These are phyloP conservation scores for Gossypium laxum DNA, from an alignment of 441 rosid genomes.

Conservation along the genomic window DNA sequence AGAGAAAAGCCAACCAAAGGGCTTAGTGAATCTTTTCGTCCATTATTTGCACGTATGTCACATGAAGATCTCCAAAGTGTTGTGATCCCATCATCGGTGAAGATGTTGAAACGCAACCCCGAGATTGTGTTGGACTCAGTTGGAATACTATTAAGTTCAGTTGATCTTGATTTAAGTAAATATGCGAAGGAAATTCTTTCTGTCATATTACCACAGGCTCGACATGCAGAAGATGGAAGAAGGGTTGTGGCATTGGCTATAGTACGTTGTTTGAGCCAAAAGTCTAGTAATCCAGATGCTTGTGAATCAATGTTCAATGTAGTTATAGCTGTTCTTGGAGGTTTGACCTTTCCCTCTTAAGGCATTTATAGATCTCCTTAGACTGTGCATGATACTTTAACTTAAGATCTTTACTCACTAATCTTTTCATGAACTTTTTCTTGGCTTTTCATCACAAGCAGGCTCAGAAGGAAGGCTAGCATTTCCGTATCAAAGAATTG, in stretches of 20 bases:
- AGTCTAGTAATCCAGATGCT: constrained; percentile 91
- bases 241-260: constrained; percentile 62
- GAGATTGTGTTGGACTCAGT: constrained; percentile 86
- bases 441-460: constrained; percentile 22
- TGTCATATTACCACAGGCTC: constrained; percentile 71
- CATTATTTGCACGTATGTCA: constrained; percentile 49
- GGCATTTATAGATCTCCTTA: not conserved
- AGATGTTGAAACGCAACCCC: constrained; percentile 97
- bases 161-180: constrained; percentile 84
- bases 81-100: constrained; percentile 69
- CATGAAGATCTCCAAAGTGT: constrained; percentile 74
- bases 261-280: constrained; percentile 58
- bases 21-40: constrained; percentile 58
- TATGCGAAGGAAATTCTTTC: constrained; percentile 71
- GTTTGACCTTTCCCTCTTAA: constrained; percentile 31
- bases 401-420: constrained; percentile 8
- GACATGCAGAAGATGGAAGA: constrained; percentile 82
- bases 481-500: constrained; percentile 85
- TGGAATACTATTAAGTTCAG: constrained; percentile 54
- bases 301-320: constrained; percentile 71
- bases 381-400: constrained; percentile 7
- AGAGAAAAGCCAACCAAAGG: constrained; percentile 58
- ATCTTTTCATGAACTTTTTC: constrained; percentile 4
- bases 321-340: constrained; percentile 79
- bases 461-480: constrained; percentile 96